Conservation (phyloP, 2,329 filamentous ascomycete genomes). For the Colletotrichum brevisporum region DNA sequence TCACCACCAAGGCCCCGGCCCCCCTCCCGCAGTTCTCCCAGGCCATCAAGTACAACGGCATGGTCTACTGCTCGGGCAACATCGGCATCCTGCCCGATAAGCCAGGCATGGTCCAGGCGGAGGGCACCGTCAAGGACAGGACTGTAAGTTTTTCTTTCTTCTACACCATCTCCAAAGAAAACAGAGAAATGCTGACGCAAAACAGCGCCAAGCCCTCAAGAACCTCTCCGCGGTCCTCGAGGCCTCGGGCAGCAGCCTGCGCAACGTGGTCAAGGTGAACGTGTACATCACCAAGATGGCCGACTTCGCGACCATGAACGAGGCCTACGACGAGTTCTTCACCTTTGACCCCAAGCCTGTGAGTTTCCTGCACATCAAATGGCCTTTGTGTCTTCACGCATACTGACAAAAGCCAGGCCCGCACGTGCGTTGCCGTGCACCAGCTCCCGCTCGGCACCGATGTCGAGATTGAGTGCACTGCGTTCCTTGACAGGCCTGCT, state of each 20-base stretch:
- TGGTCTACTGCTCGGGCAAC: conserved; percentile 79
- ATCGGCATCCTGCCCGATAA: conserved; percentile 67
- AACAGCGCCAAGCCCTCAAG: conserved; percentile 67
- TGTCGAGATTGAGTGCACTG: conserved; percentile 82
- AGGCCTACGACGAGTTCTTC: conserved; percentile 67
- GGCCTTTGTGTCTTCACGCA: neutral
- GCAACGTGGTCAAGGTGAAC: conserved; percentile 77
- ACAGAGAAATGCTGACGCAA: too few relatives aligned
- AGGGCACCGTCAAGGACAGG: conserved; percentile 67
- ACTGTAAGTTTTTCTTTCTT: conserved; percentile 55
- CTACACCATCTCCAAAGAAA: neutral
- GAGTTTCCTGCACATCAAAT: conserved; percentile 40
- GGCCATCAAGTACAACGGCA: conserved; percentile 73
- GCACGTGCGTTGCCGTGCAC: conserved; percentile 82
- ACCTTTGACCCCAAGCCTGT: conserved; percentile 61
- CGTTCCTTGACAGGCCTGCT: conserved; percentile 38
- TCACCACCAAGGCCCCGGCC: conserved; percentile 45
- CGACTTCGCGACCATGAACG: conserved; percentile 72
- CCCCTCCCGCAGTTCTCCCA: conserved; percentile 72
- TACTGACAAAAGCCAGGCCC: conserved; percentile 49
- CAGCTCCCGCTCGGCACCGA: conserved; percentile 78
- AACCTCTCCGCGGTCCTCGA: conserved; percentile 73
- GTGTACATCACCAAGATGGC: conserved; percentile 76
- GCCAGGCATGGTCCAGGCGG: conserved; percentile 59
- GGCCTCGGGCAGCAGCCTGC: conserved; percentile 70